Evolutionary conservation across 139 green algal species (phyloP), one percentile per base, ranked within the genome.

Genomic region (Chlorella sp.): DNA sequence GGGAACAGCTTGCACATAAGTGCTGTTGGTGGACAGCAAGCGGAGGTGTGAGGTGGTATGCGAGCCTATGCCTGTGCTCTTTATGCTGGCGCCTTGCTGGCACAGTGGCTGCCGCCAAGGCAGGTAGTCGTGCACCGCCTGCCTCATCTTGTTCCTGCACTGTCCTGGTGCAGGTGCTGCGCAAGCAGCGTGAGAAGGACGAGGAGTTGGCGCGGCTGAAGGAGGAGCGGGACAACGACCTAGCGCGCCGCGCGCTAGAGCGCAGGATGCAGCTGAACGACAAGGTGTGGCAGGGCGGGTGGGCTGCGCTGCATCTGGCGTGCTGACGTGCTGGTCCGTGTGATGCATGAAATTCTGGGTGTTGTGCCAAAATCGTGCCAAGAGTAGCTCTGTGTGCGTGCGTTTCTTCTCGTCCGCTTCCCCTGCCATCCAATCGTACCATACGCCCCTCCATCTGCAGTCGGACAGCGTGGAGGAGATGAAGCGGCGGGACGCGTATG

Each of bases 381-480:
- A 77, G 11, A 28, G 69, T 3, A 77, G 69, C 26, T 21, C 64
- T 71, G 69, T 36, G 48, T 77, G 26, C 26, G 1, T 21, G 69
- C 69, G 37, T 77, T 21, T 15, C 69, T 36, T 48, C 4, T 81
- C 32, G 34, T 34, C 34, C 75, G 22, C 34, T 48, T 48, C n/a
- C 39, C 77, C 39, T 78, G 82, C 61, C 57, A 26, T 76, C 14
- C 26, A 5, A 5, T 76, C 48, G n/a, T 86, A 5, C 4, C 48
- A 19, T 28, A 48, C 21, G 42, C 57, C 81, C 7, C 19, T n/a
- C n/a, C 57, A 48, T n/a, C 69, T 48, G 9, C 69, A 89, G 85
- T 71, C 83, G 42, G 53, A 61, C 4, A 83, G 42, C 7, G 97
- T 98, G 91, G 95, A 97, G 93, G 91, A 92, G n/a, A 95, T 97